Conservation (phyloP, 2,329 filamentous ascomycete species). For the Fusarium secorum region DNA sequence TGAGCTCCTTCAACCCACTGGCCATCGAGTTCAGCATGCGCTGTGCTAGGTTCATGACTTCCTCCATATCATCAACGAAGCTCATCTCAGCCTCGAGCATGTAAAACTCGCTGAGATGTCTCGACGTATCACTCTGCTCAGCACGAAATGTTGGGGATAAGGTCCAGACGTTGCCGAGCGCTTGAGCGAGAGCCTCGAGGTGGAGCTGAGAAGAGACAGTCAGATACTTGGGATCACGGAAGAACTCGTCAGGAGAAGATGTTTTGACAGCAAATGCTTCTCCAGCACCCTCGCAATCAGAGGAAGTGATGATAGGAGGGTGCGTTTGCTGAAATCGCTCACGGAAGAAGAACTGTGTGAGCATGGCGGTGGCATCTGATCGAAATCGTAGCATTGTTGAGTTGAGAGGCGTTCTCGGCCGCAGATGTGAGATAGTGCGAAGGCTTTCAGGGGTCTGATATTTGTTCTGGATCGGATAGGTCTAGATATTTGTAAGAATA, state of each 20-base stretch:
- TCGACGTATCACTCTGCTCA: slow-evolving; percentile 89
- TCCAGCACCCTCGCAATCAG: slow-evolving; percentile 95
- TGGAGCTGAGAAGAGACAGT: slow-evolving; percentile 96
- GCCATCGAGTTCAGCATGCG: slow-evolving; percentile 70
- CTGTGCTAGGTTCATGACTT: slow-evolving; percentile 83
- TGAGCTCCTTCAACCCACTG: slow-evolving; percentile 51
- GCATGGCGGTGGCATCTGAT: slow-evolving; percentile 76
- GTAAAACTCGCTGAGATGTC: slow-evolving; percentile 97
- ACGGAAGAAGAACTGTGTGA: slow-evolving; percentile 78
- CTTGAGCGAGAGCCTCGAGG: slow-evolving; percentile 88
- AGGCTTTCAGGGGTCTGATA: slow-evolving; percentile 91
- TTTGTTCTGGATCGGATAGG: slow-evolving; percentile 94
- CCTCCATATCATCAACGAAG: slow-evolving; percentile 74
- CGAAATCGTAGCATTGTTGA: slow-evolving; percentile 81
- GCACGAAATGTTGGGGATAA: slow-evolving; percentile 93
- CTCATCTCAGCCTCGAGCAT: slow-evolving; percentile 95
- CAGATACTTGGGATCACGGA: slow-evolving; percentile 87
- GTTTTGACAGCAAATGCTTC: slow-evolving; percentile 83
- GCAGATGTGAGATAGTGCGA: slow-evolving; percentile 86
- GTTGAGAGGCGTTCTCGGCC: slow-evolving; percentile 82
- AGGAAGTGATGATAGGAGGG: slow-evolving; percentile 93
- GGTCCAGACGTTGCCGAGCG: slow-evolving; percentile 91
- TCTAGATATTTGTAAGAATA: slow-evolving; percentile 59
- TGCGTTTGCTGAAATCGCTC: slow-evolving; percentile 83
- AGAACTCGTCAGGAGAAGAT: slow-evolving; percentile 66